Base-by-base conservation (phyloP, 371 early-diverging fungal genomes). In the Haplosporangium sp. region DNA sequence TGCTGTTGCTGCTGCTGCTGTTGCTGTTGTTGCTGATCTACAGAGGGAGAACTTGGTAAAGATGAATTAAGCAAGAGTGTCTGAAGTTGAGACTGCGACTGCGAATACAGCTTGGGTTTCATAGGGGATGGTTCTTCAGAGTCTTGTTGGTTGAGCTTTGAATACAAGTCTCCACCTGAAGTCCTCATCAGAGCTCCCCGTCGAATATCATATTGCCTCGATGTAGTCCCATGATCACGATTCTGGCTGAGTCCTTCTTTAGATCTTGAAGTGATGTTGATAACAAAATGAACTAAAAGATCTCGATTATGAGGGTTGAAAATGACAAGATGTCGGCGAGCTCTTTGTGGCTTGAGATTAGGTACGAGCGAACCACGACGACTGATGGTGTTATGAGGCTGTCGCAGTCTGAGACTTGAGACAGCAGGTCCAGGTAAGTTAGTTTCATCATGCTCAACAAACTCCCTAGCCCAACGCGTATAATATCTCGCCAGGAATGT, bases 251-350 rank as follows among this genome's bases (percentile, higher is more conserved):
- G 11, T 2, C 35, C 35, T 13, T 61, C 58, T 3, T 11, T n/a
- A 10, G 66, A 20, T 8, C 38, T 64, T 10, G 55, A 17, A 15
- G 50, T 60, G 42, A 75, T 37, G 34, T 69, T 40, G 53, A 84
- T 73, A 60, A 83, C 77, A 63, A 85, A 85, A 53, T 85, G 85
- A 27, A 85, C 72, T 9, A 85, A 64, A 19, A 77, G 50, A 55
- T 84, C 85, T 9, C 72, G 75, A 60, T 71, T 77, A 63, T 76
- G 79, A 2, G 84, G 79, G 62, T 83, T 85, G 20, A 85, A 85
- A 60, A 85, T 85, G 35, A 85, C 72, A 47, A 85, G 73, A 53
- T 85, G 85, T 4, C 84, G 82, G 19, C 72, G 61, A 7, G 70
- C 65, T 11, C 67, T 63, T 38, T 57, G 69, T 5, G 65, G 20